Conservation (phyloP, 2,329 filamentous ascomycete species). For the Aspergillus sp. region DNA sequence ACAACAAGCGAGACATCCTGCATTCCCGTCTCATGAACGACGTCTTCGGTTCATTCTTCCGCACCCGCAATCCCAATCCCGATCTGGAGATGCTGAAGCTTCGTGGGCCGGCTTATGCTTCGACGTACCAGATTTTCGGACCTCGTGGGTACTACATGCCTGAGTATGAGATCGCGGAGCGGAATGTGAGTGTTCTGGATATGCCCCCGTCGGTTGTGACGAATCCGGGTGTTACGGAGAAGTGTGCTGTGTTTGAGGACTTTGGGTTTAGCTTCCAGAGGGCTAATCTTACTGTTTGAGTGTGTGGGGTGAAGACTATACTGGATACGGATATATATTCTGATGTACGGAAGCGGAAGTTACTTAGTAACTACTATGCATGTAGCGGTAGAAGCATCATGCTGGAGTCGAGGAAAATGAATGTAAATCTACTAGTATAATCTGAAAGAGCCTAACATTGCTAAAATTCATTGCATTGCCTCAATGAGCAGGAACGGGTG, state of each 20-base stretch:
- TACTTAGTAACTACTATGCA: too few relatives aligned
- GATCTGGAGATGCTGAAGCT: constrained; percentile 18
- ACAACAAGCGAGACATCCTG: constrained; percentile 19
- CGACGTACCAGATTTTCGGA: constrained; percentile 19
- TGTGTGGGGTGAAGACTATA: neutral
- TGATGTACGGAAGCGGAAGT: neutral
- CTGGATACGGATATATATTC: neutral
- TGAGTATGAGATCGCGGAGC: constrained; percentile 11
- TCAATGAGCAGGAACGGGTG: too few relatives aligned
- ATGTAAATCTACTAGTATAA: too few relatives aligned
- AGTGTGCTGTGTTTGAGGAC: constrained; percentile 27
- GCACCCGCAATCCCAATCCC: constrained; percentile 25
- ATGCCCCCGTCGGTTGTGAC: constrained; percentile 15
- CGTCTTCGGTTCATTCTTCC: constrained; percentile 28
- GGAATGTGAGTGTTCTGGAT: constrained; percentile 20
- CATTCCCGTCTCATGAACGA: constrained; percentile 30
- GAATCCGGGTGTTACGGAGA: constrained; percentile 18
- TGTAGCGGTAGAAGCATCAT: too few relatives aligned
- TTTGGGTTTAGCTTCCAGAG: constrained; percentile 30
- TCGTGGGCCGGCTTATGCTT: constrained; percentile 26
- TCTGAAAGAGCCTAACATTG: too few relatives aligned
- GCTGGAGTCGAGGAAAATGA: too few relatives aligned
- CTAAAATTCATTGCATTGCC: too few relatives aligned
- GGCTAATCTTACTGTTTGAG: constrained; percentile 6
- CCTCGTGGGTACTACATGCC: constrained; percentile 16